phyloP scores from a whole-genome alignment of 306 rosid species.

The Quercus rubra region DNA sequence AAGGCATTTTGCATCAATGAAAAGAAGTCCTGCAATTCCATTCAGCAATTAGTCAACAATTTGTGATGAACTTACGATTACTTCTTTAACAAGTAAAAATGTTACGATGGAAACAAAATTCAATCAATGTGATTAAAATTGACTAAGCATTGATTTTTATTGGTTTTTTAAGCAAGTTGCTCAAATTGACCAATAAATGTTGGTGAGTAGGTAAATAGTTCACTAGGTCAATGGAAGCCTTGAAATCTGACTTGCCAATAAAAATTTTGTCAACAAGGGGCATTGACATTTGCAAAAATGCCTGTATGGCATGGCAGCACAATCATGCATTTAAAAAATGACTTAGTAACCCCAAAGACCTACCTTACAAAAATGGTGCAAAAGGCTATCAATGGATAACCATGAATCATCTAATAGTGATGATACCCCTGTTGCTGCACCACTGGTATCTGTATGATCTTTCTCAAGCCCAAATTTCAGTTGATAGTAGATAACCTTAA shows the following conservation, averaged over 20 bases:
- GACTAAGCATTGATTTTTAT: not conserved
- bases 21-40: conserved; percentile 65
- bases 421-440: conserved; percentile 30
- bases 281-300: not conserved
- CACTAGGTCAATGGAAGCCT: not conserved
- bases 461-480: too few species aligned
- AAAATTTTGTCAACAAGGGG: not conserved
- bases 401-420: conserved; percentile 69
- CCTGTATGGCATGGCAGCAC: not conserved
- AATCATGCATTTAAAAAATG: not conserved
- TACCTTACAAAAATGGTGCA: conserved; percentile 75
- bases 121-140: conserved; percentile 4
- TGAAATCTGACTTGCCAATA: not conserved
- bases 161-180: not conserved
- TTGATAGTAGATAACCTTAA: too few species aligned
- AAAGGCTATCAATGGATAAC: conserved; percentile 66
- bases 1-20: conserved; percentile 62
- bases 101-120: not conserved
- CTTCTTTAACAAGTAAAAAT: not conserved
- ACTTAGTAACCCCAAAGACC: not conserved
- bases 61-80: conserved; percentile 2
- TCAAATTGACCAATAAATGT: not conserved
- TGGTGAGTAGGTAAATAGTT: not conserved
- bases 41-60: conserved; percentile 9
- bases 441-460: not conserved